Base-by-base conservation (phyloP, 2,329 filamentous ascomycete genomes). In the Cladophialophora carrionii region DNA sequence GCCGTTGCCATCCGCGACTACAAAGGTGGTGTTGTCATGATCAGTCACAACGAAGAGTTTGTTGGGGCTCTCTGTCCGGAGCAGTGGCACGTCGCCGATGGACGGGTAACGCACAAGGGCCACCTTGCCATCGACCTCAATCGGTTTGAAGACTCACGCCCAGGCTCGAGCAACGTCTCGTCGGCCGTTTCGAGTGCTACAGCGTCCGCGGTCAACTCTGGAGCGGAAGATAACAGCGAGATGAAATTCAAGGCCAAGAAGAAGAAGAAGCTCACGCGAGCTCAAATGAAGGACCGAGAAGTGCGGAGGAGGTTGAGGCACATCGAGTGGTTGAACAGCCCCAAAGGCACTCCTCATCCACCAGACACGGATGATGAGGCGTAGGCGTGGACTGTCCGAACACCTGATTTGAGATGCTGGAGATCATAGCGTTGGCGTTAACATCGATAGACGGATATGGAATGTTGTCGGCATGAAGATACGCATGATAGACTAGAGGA, bases 1-100 rank as follows among this genome's bases (percentile, higher is more conserved):
- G 93, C 95, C n/a, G 92, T 96, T 48, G 95, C 95, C 71, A 98
- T 99, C 74, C 91, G 93, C 72, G 95, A 98, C 76, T 99, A 96
- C 87, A 96, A 92, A 83, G 95, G 95, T 71, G 95, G 95, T 78
- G 95, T 99, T 1, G 93, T 99, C 70, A 96, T 99, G 88, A 99
- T 99, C 79, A 97, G 93, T 68, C 95, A 99, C 82, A 98, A 99
- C 85, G 93, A 98, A 76, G 95, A 99, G 78, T 99, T 99, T 74
- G 93, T 99, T 58, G 93, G 94, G 65, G 94, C 94, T 2, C 87
- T 99, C 10, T 95, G 95, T 80, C 91, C 90, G 3, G 96, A 99
- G 82, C 93, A 98, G 80, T 96, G 95, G 91, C 90, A 96, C 78
- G 91, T 99, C 70, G 88, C 87, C 62, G 91, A 94, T 73, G 95